These are phyloP conservation scores for Beauveria scarabaeidicola DNA, from an alignment of 2,329 filamentous ascomycete genomes.

Conservation along the genomic window DNA sequence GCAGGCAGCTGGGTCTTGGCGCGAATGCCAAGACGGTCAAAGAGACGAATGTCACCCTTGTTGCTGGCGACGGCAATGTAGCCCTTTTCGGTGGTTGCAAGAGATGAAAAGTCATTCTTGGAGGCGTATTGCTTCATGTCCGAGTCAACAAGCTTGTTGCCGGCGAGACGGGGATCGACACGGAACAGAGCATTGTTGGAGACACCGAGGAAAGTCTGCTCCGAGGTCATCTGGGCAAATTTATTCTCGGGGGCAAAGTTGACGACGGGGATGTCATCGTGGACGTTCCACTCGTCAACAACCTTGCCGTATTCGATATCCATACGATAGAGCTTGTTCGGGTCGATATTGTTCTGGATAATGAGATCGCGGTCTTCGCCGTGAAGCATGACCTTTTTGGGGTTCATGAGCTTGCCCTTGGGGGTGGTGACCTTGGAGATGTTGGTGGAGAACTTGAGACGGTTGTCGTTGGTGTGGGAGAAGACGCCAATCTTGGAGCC, in stretches of 20 bases:
- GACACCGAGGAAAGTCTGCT: conserved; percentile 90
- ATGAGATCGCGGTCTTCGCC: conserved; percentile 86
- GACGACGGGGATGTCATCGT: conserved; percentile 88
- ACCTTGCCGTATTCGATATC: conserved; percentile 97
- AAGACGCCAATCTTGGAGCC: conserved; percentile 98
- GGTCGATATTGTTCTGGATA: conserved; percentile 71
- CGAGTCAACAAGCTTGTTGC: conserved; percentile 85
- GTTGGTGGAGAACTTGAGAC: conserved; percentile 91
- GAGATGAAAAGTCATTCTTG: conserved; percentile 94
- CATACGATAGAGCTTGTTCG: conserved; percentile 92
- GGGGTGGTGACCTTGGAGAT: conserved; percentile 94
- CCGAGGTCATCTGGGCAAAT: conserved; percentile 93
- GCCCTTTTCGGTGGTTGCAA: conserved; percentile 91
- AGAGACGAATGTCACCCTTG: conserved; percentile 95
- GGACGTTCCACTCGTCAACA: conserved; percentile 96
- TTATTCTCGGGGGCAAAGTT: conserved; percentile 95
- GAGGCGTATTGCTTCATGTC: conserved; percentile 93
- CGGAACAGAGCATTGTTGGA: conserved; percentile 90
- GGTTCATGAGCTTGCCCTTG: conserved; percentile 77
- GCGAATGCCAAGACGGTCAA: conserved; percentile 92
- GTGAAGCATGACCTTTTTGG: conserved; percentile 95
- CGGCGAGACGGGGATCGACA: conserved; percentile 81
- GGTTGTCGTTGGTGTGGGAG: conserved; percentile 88
- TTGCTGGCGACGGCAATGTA: conserved; percentile 95
- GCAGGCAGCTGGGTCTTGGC: conserved; percentile 96